A percentile compares a stretch with the other conserved stretches of the same genome.
These are phyloP conservation scores for Knufia fluminis DNA, from an alignment of 2,329 filamentous ascomycete species.

Conservation along the genomic window DNA sequence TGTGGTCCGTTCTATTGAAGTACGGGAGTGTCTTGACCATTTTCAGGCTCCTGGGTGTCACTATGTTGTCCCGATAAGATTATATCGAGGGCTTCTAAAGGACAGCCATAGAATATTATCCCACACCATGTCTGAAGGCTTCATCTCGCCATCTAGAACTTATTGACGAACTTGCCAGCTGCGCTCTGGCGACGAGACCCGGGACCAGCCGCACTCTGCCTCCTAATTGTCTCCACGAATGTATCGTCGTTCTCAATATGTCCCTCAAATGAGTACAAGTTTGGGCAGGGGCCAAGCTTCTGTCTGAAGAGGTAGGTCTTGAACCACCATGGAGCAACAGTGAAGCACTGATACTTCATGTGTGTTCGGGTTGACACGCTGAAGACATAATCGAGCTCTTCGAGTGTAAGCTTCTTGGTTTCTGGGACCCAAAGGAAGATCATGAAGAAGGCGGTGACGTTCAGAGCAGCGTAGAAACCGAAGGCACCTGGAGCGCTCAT, in stretches of 20 bases:
- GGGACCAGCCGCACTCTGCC: constrained; percentile 14
- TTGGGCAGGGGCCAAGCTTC: constrained; percentile 10
- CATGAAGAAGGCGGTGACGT: constrained; percentile 40
- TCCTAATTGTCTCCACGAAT: constrained; percentile 17
- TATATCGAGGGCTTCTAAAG: too few species aligned
- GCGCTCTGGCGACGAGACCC: constrained; percentile 12
- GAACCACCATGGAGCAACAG: constrained; percentile 39
- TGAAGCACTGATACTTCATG: constrained; percentile 31
- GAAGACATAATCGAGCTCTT: constrained; percentile 45
- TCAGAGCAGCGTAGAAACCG: constrained; percentile 47
- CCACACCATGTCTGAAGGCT: too few species aligned
- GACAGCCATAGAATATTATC: too few species aligned
- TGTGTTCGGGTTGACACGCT: constrained; percentile 40
- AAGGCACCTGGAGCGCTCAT: constrained; percentile 48
- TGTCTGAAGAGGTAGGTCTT: constrained; percentile 33
- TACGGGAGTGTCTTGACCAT: too few species aligned
- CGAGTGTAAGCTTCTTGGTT: constrained; percentile 24
- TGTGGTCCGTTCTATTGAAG: too few species aligned
- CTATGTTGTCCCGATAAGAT: too few species aligned
- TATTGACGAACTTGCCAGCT: constrained; percentile 13
- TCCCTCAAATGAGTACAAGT: constrained; percentile 2
- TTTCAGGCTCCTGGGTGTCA: too few species aligned
- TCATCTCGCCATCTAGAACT: constrained; percentile 11
- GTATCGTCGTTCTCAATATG: constrained; percentile 15
- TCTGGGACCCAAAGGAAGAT: constrained; percentile 39